Base-by-base conservation (phyloP, 192 early-diverging fungal species). In the Cetraspora pellucida region DNA sequence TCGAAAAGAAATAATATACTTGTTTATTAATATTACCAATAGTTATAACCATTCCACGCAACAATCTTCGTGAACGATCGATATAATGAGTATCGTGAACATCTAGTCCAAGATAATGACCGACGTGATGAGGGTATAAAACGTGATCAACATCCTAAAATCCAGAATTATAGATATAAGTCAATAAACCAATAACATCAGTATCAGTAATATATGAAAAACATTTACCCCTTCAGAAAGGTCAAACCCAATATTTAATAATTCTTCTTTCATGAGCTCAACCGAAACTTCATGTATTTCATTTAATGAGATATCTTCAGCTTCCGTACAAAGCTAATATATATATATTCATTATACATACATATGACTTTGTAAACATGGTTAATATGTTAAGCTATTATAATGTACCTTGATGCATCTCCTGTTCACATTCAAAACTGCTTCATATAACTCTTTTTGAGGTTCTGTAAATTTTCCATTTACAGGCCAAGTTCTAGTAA, bases 101-200 rank as follows among this genome's bases (percentile, higher is more conserved):
- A 81, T 99, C 97, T 79, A 98, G 77, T 10, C 97, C 97, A 19
- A 98, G 86, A 65, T 93, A 99, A 78, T 98, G 97, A 21, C 95
- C 90, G 14, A 99, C 90, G 80, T 99, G 96, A 80, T 99, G 96
- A 46, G 96, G 96, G 78, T 95, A 99, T 37, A 99, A 84, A 13
- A 78, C 77, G 55, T 85, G 82, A 70, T 95, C 91, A 52, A 96
- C 85, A 64, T 97, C 96, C 88, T 91, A 81, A 25, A 31, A 31
- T 37, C 47, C 16, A 21, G 19, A 49, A 64, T 49, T 0, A 19
- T 52, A 75, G n/a, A 3, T 13, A 30, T 17, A n/a, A 65, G 10
- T 6, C 17, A 75, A 50, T 31, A 64, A 52, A 31, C 0, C 7
- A 49, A 52, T 37, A 37, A 37, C 37, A 6, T 37, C 37, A 7